Evolutionary conservation across 2,329 filamentous ascomycete species (phyloP).

Genomic region (Hypoxylon sp.): DNA sequence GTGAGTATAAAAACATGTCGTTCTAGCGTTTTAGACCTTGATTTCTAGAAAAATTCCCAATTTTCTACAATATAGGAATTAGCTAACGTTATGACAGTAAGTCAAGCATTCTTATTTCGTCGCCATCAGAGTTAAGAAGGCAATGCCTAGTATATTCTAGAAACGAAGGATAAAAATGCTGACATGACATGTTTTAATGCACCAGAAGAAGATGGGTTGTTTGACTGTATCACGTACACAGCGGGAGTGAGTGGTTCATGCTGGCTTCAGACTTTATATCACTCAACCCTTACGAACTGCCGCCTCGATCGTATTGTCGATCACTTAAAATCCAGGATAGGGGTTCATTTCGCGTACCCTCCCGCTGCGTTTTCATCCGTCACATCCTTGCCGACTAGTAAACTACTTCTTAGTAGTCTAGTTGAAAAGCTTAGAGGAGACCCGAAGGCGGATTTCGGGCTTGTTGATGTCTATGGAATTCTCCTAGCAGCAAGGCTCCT

Average conservation of each 20-base stretch:
- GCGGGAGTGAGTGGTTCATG: slow-evolving; percentile 96
- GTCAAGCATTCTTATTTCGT: no score
- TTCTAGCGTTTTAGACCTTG: no score
- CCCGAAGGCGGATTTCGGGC: slow-evolving; percentile 82
- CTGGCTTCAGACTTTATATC: slow-evolving; percentile 91
- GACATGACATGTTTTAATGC: no score
- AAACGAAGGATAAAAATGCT: no score
- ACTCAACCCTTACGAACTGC: slow-evolving; percentile 81
- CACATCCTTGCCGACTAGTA: slow-evolving; percentile 92
- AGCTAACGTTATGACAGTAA: no score
- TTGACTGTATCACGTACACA: slow-evolving; percentile 95
- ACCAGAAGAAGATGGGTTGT: slow-evolving; percentile 89
- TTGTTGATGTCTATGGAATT: slow-evolving; percentile 94
- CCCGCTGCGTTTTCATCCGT: slow-evolving; percentile 85
- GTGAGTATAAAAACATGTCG: no score
- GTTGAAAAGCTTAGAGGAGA: slow-evolving; percentile 94
- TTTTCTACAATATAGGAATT: no score
- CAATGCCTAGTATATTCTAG: no score
- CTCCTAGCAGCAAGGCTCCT: slow-evolving; percentile 87
- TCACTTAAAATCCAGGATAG: slow-evolving; percentile 87
- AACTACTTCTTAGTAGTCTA: slow-evolving; percentile 86
- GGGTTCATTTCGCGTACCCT: slow-evolving; percentile 92
- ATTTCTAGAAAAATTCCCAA: no score
- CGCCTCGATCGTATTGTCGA: slow-evolving; percentile 80
- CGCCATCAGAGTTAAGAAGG: no score